Conservation (phyloP, 192 early-diverging fungal species). For the Diversispora eburnea region DNA sequence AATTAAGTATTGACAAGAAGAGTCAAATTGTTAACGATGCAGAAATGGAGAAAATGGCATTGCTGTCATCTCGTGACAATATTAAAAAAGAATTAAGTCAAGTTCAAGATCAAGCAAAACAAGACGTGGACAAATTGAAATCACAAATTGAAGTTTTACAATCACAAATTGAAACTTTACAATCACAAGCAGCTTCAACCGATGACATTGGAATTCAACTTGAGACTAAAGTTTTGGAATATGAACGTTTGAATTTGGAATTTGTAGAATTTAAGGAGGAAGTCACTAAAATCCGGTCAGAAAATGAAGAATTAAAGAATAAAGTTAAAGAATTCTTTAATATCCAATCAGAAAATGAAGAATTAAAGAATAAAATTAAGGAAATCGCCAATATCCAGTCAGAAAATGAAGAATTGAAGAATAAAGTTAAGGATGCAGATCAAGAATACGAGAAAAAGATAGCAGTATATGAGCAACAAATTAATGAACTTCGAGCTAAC, state of each 20-base stretch:
- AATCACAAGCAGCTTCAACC: neutral
- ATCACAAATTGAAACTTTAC: neutral
- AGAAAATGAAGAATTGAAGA: neutral
- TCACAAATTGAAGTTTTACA: constrained; percentile 2
- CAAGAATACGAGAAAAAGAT: constrained; percentile 32
- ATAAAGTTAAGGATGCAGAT: neutral
- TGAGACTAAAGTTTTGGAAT: too few species aligned
- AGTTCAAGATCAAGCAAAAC: constrained; percentile 13
- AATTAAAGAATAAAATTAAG: constrained; percentile 42
- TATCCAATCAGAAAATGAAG: constrained; percentile 44
- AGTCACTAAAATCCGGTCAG: neutral
- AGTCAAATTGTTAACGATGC: constrained; percentile 11
- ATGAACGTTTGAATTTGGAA: too few species aligned
- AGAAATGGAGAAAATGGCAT: constrained; percentile 29
- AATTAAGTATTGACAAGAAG: constrained; percentile 16
- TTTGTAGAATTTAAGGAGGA: constrained; percentile 28
- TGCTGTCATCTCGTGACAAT: neutral
- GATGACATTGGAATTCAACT: too few species aligned
- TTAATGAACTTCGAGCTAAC: constrained; percentile 42
- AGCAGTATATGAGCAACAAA: constrained; percentile 41
- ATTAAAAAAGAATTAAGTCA: constrained; percentile 13
- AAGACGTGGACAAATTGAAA: constrained; percentile 8
- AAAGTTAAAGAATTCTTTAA: neutral
- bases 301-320: neutral
- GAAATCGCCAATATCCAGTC: constrained; percentile 26